Base-by-base conservation (phyloP, 805 yeast species). In the Pichia californica region DNA sequence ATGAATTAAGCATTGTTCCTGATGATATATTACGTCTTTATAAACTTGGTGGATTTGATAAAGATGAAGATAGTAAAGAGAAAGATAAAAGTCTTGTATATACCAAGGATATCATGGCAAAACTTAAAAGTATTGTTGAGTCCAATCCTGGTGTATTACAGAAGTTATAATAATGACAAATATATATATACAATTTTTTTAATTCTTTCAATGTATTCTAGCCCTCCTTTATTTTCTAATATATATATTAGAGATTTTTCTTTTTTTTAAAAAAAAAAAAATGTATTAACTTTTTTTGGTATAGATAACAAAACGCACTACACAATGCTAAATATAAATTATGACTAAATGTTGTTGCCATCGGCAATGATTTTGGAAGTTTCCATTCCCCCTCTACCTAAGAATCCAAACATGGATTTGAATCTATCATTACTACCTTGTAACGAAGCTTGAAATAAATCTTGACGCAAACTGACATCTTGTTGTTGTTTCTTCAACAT, bases 371-470 rank as follows among this genome's bases (percentile, higher is more conserved):
- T 38, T 18, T 44, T 51, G 2, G 61, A 50, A 18, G 62, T 61
- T 38, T 81, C 87, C 77, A 89, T 74, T 0, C 83, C 91, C 2
- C 99, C 99, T 45, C 88, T 75, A 2, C 96, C 95, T 36, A 89
- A 74, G 59, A 82, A 89, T 43, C 87, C 94, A 46, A 83, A 74
- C 41, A 91, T 74, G 3, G 81, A 81, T 55, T 79, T 82, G 60
- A 89, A 82, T 50, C 85, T 74, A 52, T 83, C 86, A 5, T 63
- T 71, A 31, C 71, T 63, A 32, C 71, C 77, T 20, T 66, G 55
- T 45, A 93, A 61, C 5, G 81, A 71, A 28, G 71, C 67, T 41
- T 75, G 67, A 55, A 93, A 82, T 41, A 82, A 55, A 25, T 82
- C 88, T 31, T 73, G 67, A 32, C 87, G 69, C 13, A 78, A 80